Conservation (phyloP, 2,329 filamentous ascomycete genomes). For the Exophiala sp. region DNA sequence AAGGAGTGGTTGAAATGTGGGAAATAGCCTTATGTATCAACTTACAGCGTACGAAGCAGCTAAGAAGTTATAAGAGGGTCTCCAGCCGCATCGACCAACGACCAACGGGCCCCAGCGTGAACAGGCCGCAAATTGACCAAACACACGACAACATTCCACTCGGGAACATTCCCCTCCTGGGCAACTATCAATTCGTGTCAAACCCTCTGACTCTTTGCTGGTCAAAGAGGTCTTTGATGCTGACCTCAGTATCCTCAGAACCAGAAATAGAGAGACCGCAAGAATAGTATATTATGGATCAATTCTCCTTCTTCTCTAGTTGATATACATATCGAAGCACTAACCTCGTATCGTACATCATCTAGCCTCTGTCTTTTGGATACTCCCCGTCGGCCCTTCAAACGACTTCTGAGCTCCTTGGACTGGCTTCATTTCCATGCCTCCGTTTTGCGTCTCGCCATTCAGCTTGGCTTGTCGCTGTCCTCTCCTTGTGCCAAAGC, state of each 20-base stretch:
- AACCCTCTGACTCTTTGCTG: constrained; percentile 9
- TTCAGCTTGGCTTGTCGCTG: constrained; percentile 49
- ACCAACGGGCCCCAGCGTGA: background rate
- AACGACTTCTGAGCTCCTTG: constrained; percentile 42
- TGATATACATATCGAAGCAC: background rate
- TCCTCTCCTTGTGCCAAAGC: constrained; percentile 63
- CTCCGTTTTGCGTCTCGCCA: constrained; percentile 51
- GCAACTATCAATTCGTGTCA: constrained; percentile 1
- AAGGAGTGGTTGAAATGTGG: no score
- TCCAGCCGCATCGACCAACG: no score
- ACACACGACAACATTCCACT: constrained; percentile 14
- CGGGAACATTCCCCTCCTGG: background rate
- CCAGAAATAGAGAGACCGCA: background rate
- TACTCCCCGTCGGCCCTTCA: constrained; percentile 26
- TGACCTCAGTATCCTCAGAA: background rate
- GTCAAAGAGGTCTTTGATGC: constrained; percentile 5
- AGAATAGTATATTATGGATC: background rate
- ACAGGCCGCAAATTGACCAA: constrained; percentile 2
- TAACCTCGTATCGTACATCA: constrained; percentile 14
- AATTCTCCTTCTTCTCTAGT: background rate
- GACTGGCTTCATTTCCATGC: constrained; percentile 68
- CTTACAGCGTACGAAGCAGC: no score
- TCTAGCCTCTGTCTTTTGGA: constrained; percentile 18
- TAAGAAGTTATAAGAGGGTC: no score
- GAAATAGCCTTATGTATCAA: no score